These are phyloP conservation scores for Mucor circinelloides DNA, from an alignment of 371 early-diverging fungal species.

Conservation along the genomic window DNA sequence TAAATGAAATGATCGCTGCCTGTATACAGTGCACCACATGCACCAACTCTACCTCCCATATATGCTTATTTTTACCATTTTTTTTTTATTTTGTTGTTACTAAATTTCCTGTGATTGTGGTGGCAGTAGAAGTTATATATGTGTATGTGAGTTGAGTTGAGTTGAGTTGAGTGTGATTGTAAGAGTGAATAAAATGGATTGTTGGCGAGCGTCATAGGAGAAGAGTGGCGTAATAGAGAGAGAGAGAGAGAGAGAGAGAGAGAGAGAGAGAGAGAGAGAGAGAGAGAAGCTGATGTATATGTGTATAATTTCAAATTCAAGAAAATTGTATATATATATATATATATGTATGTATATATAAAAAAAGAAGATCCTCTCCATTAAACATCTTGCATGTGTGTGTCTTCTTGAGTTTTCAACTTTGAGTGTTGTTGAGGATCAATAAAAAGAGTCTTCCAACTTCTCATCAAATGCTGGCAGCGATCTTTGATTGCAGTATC, in stretches of 20 bases:
- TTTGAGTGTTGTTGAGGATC: slow-evolving; percentile 10
- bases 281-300: background rate
- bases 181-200: background rate
- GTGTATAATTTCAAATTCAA: background rate
- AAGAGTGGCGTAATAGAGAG: too few species aligned
- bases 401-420: background rate
- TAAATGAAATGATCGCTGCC: background rate
- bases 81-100: slow-evolving; percentile 2
- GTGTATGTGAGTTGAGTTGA: background rate
- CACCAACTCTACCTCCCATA: background rate
- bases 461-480: slow-evolving; percentile 40
- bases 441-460: slow-evolving; percentile 39
- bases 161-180: background rate
- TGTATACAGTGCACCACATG: background rate
- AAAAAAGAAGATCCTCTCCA: too few species aligned
- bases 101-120: background rate
- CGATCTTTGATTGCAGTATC: slow-evolving; percentile 40
- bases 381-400: slow-evolving; percentile 10
- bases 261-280: background rate
- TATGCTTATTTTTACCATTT: background rate
- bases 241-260: too few species aligned
- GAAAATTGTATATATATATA: background rate
- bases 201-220: too few species aligned
- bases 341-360: too few species aligned
- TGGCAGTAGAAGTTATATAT: background rate